phyloP scores from a whole-genome alignment of 441 rosid species.

The Rhodomyrtus psidioides region DNA sequence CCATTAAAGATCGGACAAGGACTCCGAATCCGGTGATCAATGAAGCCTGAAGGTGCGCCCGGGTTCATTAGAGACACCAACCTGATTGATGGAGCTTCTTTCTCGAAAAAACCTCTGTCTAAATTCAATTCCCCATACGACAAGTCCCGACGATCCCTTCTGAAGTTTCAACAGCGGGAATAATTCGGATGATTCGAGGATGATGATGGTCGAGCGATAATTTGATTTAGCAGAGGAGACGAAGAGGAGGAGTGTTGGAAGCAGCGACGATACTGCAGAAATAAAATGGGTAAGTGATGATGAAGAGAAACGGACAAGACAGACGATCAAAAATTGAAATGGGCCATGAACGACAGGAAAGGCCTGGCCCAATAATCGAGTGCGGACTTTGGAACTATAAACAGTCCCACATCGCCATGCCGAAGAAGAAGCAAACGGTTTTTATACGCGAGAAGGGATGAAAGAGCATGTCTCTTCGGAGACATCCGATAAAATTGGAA shows the following conservation, averaged over 20 bases:
- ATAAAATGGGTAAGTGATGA: background rate
- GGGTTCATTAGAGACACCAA: background rate
- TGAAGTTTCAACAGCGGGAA: background rate
- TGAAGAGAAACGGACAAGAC: background rate
- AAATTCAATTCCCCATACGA: background rate
- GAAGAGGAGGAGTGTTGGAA: background rate
- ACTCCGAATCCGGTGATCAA: background rate
- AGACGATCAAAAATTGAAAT: background rate
- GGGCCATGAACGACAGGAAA: background rate
- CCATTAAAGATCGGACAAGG: background rate
- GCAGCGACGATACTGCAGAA: background rate
- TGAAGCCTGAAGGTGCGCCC: background rate
- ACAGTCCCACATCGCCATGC: background rate
- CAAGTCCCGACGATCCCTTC: background rate
- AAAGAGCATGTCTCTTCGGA: rapidly evolving
- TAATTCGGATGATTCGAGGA: background rate
- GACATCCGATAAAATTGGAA: slow-evolving; percentile 15
- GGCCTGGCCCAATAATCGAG: background rate
- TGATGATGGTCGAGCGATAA: background rate
- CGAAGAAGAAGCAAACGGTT: background rate
- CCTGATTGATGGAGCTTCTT: background rate
- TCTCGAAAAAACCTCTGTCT: background rate
- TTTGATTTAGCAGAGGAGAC: background rate
- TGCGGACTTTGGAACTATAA: background rate
- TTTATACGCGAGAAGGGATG: rapidly evolving